Conservation (phyloP, 2,329 filamentous ascomycete genomes). For the Fonsecaea monophora region DNA sequence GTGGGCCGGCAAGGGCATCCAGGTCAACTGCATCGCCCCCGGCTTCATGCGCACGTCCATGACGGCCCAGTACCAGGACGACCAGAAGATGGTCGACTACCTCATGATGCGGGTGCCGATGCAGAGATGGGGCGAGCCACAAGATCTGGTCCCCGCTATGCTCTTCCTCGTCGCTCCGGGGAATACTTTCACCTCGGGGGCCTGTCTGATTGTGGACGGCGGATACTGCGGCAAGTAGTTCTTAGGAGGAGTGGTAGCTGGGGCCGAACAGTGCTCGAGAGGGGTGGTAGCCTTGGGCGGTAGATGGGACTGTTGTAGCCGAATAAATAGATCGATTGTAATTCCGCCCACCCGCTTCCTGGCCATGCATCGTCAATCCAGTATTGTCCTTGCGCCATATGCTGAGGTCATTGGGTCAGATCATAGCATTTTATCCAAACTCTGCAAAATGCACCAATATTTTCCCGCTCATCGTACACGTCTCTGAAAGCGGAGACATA, state of each 20-base stretch:
- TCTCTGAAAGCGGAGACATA: too few relatives aligned
- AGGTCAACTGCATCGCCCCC: constrained; percentile 43
- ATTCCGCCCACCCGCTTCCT: too few relatives aligned
- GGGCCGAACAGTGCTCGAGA: neutral
- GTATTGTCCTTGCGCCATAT: too few relatives aligned
- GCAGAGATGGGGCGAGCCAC: constrained; percentile 33
- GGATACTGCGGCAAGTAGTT: constrained; percentile 33
- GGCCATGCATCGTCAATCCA: too few relatives aligned
- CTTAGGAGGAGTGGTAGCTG: neutral
- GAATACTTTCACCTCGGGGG: constrained; percentile 33
- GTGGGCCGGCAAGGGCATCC: constrained; percentile 45
- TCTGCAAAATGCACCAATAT: too few relatives aligned
- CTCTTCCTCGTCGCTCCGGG: constrained; percentile 26
- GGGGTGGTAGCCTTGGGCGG: too few relatives aligned
- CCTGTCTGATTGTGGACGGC: constrained; percentile 29
- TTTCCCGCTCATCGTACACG: too few relatives aligned
- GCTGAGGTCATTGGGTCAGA: too few relatives aligned
- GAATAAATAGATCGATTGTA: too few relatives aligned
- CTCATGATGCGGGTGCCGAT: constrained; percentile 27
- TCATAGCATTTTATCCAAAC: too few relatives aligned
- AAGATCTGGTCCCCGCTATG: constrained; percentile 31
- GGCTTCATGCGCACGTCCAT: constrained; percentile 40
- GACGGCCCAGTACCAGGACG: constrained; percentile 27
- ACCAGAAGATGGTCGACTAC: constrained; percentile 26
- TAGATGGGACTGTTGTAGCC: too few relatives aligned